These are phyloP conservation scores for Mycena crocata DNA, from an alignment of 768 basidiomycete genomes.

Conservation along the genomic window DNA sequence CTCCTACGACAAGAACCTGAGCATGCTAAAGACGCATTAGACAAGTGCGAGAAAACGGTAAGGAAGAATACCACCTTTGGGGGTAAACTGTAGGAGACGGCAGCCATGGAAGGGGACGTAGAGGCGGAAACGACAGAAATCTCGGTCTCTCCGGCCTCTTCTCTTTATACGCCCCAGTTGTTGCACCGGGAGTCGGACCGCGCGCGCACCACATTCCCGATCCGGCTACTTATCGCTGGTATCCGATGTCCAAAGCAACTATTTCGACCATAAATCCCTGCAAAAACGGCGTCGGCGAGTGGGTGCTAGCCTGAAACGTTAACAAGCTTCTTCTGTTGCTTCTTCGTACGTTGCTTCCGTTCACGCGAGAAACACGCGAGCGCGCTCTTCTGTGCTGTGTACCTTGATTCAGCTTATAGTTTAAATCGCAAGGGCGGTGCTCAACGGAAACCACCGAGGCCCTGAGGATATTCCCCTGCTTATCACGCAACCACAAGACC, in stretches of 20 bases:
- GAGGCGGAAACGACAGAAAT: not conserved
- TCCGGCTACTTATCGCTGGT: not conserved
- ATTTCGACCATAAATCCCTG: not conserved
- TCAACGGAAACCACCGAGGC: not conserved
- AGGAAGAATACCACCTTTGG: conserved; percentile 24
- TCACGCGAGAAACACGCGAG: conserved; percentile 32
- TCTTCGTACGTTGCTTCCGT: conserved; percentile 31
- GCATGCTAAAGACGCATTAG: conserved; percentile 20
- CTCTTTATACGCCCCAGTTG: no score
- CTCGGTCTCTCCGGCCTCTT: no score
- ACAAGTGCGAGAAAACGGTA: not conserved
- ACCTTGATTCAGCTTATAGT: conserved; percentile 26
- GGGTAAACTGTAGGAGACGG: conserved; percentile 25
- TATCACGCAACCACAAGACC: no score
- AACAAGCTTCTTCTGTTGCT: conserved; percentile 17
- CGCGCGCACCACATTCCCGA: no score
- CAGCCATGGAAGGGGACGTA: conserved; percentile 11
- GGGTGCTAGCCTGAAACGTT: conserved; percentile 22
- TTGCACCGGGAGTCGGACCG: no score
- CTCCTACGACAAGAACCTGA: conserved; percentile 28
- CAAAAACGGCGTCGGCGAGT: not conserved
- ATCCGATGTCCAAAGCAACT: no score
- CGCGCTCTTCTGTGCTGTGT: conserved; percentile 19
- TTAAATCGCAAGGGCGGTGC: conserved; percentile 12
- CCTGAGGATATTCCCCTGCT: not conserved